Evolutionary conservation across 164 flowering plant species (phyloP).

Genomic region (Umbilicus rupestris): DNA sequence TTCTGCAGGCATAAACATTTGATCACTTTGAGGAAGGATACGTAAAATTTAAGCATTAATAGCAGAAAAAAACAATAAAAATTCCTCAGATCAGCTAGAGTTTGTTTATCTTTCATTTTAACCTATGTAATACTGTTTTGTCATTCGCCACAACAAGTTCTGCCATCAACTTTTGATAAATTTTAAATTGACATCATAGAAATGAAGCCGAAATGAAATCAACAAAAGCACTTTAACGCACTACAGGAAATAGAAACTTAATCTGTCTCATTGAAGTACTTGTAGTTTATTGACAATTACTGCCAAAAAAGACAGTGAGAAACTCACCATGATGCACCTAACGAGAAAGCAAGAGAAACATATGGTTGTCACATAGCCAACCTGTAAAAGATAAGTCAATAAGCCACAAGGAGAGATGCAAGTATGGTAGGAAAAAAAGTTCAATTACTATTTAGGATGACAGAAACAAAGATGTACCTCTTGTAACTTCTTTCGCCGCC

Average conservation of each 20-base stretch:
- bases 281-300: not conserved
- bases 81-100: not conserved
- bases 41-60: not conserved
- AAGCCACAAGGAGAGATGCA: not conserved
- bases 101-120: not conserved
- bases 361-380: slow-evolving; percentile 94
- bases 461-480: slow-evolving; percentile 36
- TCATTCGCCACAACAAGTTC: not conserved
- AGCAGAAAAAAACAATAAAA: not conserved
- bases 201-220: not conserved
- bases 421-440: not conserved
- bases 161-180: not conserved
- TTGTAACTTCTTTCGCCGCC: slow-evolving; percentile 88
- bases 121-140: not conserved
- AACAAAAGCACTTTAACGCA: not conserved
- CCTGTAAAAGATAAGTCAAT: slow-evolving; percentile 36
- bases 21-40: not conserved
- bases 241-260: not conserved
- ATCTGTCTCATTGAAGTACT: not conserved
- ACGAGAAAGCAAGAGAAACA: slow-evolving; percentile 85
- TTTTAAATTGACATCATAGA: not conserved
- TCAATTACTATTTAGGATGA: not conserved
- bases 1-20: not conserved
- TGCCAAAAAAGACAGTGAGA: not conserved
- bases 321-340: slow-evolving; percentile 84